Percentiles rank a stretch among this genome's conserved stretches.
These are phyloP conservation scores for Aschersonia sp. DNA, from an alignment of 2,329 filamentous ascomycete genomes.

Conservation along the genomic window DNA sequence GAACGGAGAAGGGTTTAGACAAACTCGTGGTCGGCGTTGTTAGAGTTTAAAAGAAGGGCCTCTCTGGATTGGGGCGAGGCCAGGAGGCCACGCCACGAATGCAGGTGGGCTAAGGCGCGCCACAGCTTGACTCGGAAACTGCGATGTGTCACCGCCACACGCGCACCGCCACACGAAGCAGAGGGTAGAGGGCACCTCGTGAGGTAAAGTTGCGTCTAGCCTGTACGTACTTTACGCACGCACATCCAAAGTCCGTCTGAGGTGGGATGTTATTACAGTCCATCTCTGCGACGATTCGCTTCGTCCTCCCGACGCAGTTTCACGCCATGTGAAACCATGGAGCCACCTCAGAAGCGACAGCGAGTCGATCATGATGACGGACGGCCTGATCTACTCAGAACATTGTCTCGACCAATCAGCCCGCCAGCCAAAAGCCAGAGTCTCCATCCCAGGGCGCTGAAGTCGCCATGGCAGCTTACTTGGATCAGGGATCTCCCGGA, in stretches of 20 bases:
- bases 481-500: conserved; percentile 48
- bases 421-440: conserved; percentile 25
- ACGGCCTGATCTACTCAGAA: conserved; percentile 5
- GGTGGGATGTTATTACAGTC: too few relatives aligned
- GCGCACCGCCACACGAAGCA: background rate
- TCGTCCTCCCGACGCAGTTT: too few relatives aligned
- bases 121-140: background rate
- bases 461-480: conserved; percentile 60
- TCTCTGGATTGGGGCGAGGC: background rate
- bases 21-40: background rate
- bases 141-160: background rate
- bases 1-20: background rate
- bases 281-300: too few relatives aligned
- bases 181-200: background rate
- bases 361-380: conserved; percentile 5
- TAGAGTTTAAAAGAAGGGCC: background rate
- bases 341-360: conserved; percentile 16
- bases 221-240: too few relatives aligned
- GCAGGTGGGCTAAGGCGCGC: background rate
- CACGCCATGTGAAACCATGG: conserved; percentile 10
- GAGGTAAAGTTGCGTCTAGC: too few relatives aligned
- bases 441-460: conserved; percentile 12
- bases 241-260: too few relatives aligned
- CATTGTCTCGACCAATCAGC: conserved; percentile 26
- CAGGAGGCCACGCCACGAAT: background rate